phyloP scores from a whole-genome alignment of 345 rosid species.

The Nephelium lappaceum region DNA sequence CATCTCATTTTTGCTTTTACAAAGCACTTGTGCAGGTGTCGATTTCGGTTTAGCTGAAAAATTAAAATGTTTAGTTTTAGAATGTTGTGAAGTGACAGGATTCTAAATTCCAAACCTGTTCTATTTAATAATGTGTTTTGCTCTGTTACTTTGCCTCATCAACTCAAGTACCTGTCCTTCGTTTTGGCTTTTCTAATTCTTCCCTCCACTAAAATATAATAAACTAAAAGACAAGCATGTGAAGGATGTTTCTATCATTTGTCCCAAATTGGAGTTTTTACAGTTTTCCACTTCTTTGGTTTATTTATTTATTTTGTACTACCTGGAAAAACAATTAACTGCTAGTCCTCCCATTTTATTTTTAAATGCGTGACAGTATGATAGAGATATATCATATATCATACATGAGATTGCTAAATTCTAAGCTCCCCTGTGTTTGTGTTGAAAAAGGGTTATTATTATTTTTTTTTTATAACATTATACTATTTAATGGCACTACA shows the following conservation, averaged over 20 bases:
- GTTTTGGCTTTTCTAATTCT: neutral
- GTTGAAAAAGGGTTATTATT: slow-evolving; percentile 11
- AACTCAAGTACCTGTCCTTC: neutral
- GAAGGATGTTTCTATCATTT: slow-evolving; percentile 14
- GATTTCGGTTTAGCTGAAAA: neutral
- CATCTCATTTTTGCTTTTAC: neutral
- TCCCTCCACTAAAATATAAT: neutral
- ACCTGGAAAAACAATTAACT: no score
- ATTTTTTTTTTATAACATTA: neutral
- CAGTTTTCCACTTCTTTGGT: neutral
- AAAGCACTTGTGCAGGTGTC: neutral
- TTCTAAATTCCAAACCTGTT: neutral
- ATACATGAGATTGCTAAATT: slow-evolving; percentile 12
- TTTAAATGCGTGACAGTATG: no score
- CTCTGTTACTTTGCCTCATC: neutral
- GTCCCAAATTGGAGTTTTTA: neutral
- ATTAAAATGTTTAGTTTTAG: neutral
- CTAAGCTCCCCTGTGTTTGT: neutral
- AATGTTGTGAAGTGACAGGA: slow-evolving; percentile 3
- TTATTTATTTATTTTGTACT: neutral
- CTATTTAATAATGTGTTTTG: neutral
- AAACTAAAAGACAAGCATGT: neutral
- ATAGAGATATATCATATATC: neutral
- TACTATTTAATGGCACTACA: slow-evolving; percentile 4
- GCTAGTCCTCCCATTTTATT: neutral